Conservation (phyloP, 768 basidiomycete genomes). For the Tylopilus intermedius region DNA sequence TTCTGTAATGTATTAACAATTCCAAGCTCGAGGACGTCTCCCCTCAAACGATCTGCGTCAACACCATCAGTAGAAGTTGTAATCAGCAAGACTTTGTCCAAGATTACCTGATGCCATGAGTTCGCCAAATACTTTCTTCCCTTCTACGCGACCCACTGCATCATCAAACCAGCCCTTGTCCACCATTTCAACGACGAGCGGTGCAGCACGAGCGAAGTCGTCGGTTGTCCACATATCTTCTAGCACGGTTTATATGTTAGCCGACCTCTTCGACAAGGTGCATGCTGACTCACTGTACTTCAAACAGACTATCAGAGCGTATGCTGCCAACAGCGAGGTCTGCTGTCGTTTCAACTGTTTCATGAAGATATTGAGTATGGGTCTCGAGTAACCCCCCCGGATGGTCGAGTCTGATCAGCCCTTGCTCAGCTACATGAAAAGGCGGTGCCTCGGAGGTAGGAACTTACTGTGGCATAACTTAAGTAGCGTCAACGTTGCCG, state of each 20-base stretch:
- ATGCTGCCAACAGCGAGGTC: conserved; percentile 8
- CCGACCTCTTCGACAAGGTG: too few species aligned
- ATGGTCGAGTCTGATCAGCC: background rate
- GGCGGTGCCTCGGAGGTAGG: background rate
- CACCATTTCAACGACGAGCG: background rate
- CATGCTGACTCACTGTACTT: background rate
- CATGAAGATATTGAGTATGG: background rate
- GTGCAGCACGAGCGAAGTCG: background rate
- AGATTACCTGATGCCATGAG: conserved; percentile 4
- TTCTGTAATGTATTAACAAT: background rate
- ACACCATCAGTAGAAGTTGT: background rate
- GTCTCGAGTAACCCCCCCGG: background rate
- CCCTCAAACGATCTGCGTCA: background rate
- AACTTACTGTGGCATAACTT: conserved; percentile 9
- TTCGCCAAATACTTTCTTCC: background rate
- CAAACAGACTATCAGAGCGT: conserved; percentile 5
- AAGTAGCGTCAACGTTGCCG: conserved; percentile 7
- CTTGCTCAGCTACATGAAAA: background rate
- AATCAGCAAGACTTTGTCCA: background rate
- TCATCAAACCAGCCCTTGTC: conserved; percentile 14
- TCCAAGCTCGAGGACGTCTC: background rate
- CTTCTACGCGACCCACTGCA: conserved; percentile 9
- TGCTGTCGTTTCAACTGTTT: background rate
- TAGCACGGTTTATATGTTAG: too few species aligned
- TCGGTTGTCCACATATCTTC: background rate